Percentiles rank a stretch among this genome's conserved stretches.
phyloP scores from a whole-genome alignment of 2,329 filamentous ascomycete species.

The Xylariaceae sp. region DNA sequence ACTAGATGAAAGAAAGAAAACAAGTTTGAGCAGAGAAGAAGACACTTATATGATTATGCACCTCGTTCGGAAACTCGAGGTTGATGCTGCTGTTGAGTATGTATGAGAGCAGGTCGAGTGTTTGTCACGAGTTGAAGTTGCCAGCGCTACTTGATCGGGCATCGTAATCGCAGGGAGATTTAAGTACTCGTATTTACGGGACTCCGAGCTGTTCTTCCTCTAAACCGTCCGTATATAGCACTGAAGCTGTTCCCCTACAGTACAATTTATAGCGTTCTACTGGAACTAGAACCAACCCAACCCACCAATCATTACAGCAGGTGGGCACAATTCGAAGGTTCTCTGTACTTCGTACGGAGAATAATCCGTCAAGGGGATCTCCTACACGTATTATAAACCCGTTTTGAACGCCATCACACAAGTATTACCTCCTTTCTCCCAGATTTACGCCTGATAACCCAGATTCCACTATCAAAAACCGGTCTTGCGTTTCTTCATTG shows the following conservation, averaged over 20 bases:
- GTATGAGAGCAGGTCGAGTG: neutral
- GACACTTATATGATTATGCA: neutral
- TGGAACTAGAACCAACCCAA: neutral
- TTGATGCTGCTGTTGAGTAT: neutral
- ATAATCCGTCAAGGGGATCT: too few relatives aligned
- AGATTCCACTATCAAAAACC: slow-evolving; percentile 25
- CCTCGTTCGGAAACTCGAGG: neutral
- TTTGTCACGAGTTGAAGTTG: neutral
- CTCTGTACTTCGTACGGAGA: too few relatives aligned
- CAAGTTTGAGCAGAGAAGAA: neutral
- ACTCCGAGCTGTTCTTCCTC: neutral
- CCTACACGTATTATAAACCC: neutral
- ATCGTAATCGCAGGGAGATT: neutral
- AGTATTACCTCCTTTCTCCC: neutral
- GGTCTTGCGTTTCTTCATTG: slow-evolving; percentile 28
- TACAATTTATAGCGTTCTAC: neutral
- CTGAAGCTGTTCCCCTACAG: neutral
- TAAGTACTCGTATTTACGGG: neutral
- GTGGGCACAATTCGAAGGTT: neutral
- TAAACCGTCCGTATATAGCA: neutral
- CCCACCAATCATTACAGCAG: neutral
- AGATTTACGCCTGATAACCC: neutral
- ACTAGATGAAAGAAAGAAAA: too few relatives aligned
- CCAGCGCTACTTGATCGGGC: too few relatives aligned
- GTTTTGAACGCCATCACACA: neutral